Percentiles rank a stretch among this genome's conserved stretches.
Evolutionary conservation across 768 basidiomycete genomes (phyloP).

Genomic region (Rhodotorula diobovata): DNA sequence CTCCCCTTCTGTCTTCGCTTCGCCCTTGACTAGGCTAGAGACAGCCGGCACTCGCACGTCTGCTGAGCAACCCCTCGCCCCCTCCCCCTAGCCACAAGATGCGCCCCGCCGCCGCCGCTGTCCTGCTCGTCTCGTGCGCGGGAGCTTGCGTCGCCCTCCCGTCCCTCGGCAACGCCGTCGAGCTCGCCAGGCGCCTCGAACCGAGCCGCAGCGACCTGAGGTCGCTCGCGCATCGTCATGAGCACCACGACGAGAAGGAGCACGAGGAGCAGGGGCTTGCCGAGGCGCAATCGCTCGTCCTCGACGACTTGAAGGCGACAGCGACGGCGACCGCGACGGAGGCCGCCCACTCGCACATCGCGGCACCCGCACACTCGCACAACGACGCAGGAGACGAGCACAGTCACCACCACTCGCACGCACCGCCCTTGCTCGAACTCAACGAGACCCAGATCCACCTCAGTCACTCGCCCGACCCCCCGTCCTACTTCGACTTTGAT

Average conservation of each 20-base stretch:
- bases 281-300: no score
- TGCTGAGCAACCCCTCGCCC: no score
- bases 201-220: no score
- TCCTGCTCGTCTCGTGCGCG: background rate
- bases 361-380: no score
- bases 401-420: slow-evolving; percentile 13
- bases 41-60: no score
- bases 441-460: slow-evolving; percentile 72
- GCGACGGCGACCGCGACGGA: no score
- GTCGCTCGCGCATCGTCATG: slow-evolving; percentile 2
- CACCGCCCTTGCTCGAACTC: slow-evolving; percentile 46
- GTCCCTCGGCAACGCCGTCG: background rate
- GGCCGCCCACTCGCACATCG: no score
- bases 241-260: slow-evolving; percentile 12
- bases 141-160: background rate
- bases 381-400: background rate
- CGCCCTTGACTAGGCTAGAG: no score
- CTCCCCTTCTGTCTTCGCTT: no score
- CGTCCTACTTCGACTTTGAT: slow-evolving; percentile 79
- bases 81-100: no score
- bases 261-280: background rate
- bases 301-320: no score
- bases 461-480: slow-evolving; percentile 65
- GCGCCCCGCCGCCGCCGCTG: no score
- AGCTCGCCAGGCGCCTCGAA: background rate